Evolutionary conservation across 805 yeast species (phyloP).

Genomic region (Lachancea kluyveri): DNA sequence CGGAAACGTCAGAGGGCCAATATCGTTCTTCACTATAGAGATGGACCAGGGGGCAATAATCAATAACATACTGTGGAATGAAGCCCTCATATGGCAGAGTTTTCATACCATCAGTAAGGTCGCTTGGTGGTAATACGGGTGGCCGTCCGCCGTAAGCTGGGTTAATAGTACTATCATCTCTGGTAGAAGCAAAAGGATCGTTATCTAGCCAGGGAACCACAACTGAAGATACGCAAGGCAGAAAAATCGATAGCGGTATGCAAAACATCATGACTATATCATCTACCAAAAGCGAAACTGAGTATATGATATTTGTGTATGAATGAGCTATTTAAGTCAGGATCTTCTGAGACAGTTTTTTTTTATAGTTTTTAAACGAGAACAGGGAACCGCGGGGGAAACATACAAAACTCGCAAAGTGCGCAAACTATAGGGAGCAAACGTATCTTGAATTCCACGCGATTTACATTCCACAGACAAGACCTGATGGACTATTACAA

Average conservation of each 20-base stretch:
- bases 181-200: slow-evolving; percentile 6
- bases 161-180: slow-evolving; percentile 1
- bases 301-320: no score
- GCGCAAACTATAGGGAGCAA: no score
- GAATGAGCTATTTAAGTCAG: no score
- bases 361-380: no score
- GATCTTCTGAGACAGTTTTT: no score
- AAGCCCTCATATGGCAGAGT: slow-evolving; percentile 28
- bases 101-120: slow-evolving; percentile 22
- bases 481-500: no score
- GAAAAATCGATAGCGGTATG: not conserved
- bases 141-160: slow-evolving; percentile 10
- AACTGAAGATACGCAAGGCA: slow-evolving; percentile 1
- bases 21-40: slow-evolving; percentile 85
- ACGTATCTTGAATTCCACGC: no score
- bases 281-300: no score
- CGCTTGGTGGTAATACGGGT: slow-evolving; percentile 24
- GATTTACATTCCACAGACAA: no score
- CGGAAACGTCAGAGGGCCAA: slow-evolving; percentile 72
- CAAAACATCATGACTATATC: not conserved
- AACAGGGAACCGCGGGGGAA: no score
- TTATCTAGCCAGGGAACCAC: slow-evolving; percentile 9
- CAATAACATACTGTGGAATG: slow-evolving; percentile 57
- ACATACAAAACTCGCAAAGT: no score
- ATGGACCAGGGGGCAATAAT: slow-evolving; percentile 72